Evolutionary conservation across 352 stramenopile species (phyloP).

Genomic region (Globisporangium solare): DNA sequence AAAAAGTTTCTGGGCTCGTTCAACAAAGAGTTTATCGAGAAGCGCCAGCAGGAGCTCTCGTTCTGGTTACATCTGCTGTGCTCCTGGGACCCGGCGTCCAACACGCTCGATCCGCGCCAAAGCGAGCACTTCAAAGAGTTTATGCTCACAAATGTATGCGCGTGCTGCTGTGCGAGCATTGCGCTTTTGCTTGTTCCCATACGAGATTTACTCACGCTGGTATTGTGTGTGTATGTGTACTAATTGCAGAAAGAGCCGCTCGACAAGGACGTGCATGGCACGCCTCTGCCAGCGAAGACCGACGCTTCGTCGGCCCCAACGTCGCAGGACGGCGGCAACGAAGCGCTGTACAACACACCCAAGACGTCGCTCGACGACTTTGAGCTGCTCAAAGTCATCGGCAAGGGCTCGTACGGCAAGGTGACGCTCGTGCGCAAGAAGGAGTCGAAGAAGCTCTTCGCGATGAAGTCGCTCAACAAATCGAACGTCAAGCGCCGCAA

Average conservation of each 20-base stretch:
- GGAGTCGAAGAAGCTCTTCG: conserved; percentile 64
- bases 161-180: not conserved
- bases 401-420: conserved; percentile 91
- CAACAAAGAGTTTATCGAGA: conserved; percentile 89
- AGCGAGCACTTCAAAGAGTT: conserved; percentile 80
- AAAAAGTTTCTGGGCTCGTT: conserved; percentile 89
- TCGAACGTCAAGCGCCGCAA: conserved; percentile 85
- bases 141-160: conserved; percentile 65
- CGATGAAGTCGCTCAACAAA: conserved; percentile 90
- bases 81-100: conserved; percentile 60
- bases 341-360: conserved; percentile 79
- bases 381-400: conserved; percentile 90
- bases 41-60: conserved; percentile 83
- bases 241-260: conserved; percentile 63
- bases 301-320: conserved; percentile 5
- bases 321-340: conserved; percentile 24
- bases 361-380: conserved; percentile 91
- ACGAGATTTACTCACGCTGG: not conserved
- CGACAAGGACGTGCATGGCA: conserved; percentile 44
- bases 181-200: conserved; percentile 6
- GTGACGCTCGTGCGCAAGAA: conserved; percentile 88
- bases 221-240: conserved; percentile 1
- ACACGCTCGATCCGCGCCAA: conserved; percentile 52
- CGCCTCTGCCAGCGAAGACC: conserved; percentile 25
- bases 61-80: conserved; percentile 85